Percentiles rank a stretch among this genome's conserved stretches.
Conservation (phyloP, 345 rosid species). For the Pistacia atlantica region DNA sequence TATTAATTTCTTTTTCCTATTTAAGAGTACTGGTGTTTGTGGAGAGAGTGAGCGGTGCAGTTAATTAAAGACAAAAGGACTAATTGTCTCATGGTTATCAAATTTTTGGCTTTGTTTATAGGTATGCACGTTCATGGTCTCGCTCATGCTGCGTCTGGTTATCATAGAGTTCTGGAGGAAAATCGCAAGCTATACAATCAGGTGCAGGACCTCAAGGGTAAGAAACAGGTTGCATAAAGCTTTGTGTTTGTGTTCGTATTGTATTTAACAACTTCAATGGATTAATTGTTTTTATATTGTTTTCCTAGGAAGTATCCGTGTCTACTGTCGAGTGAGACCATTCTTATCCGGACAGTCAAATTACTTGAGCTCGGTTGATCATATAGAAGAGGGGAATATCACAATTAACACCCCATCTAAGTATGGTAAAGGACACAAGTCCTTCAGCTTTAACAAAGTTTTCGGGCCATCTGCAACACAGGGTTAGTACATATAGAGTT, state of each 20-base stretch:
- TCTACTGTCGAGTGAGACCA: constrained; percentile 93
- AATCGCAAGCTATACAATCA: constrained; percentile 94
- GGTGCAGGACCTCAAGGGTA: constrained; percentile 97
- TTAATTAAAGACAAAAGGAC: not conserved
- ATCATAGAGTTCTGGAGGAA: constrained; percentile 90
- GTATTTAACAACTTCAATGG: constrained; percentile 3
- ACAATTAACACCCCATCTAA: constrained; percentile 69
- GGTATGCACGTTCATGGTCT: constrained; percentile 86
- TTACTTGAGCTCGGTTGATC: constrained; percentile 60
- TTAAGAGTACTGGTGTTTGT: constrained; percentile 3
- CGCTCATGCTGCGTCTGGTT: constrained; percentile 94
- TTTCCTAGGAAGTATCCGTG: constrained; percentile 82
- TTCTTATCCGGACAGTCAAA: constrained; percentile 73
- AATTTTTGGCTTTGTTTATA: constrained; percentile 28
- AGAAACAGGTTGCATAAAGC: constrained; percentile 17
- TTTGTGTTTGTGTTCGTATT: constrained; percentile 10
- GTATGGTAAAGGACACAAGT: constrained; percentile 72
- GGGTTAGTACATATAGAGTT: constrained; percentile 43
- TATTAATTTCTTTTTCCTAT: constrained; percentile 4
- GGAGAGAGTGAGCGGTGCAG: not conserved
- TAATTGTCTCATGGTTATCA: constrained; percentile 4
- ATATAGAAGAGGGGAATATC: constrained; percentile 75
- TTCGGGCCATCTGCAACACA: constrained; percentile 90
- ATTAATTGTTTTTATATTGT: constrained; percentile 13
- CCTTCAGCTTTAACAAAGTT: constrained; percentile 90